These are phyloP conservation scores for Tricholoma sp. DNA, from an alignment of 768 basidiomycete species.

Conservation along the genomic window DNA sequence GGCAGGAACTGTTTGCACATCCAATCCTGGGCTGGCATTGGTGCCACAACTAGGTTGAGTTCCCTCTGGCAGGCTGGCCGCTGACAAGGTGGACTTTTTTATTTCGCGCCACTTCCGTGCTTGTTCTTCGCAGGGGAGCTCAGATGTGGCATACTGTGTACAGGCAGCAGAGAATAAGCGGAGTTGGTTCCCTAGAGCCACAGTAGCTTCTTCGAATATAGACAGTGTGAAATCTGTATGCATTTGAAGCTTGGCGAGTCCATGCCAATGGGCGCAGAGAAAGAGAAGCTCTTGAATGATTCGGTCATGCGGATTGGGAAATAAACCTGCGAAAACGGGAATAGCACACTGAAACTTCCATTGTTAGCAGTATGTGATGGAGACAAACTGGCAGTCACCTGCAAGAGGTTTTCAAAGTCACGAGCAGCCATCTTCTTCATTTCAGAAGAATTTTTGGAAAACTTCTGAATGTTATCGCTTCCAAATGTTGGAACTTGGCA, in stretches of 20 bases:
- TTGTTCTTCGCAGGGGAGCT: background rate
- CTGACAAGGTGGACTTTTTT: background rate
- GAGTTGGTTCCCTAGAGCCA: conserved; percentile 14
- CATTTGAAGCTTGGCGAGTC: conserved; percentile 14
- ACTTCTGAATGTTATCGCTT: conserved; percentile 14
- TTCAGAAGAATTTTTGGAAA: conserved; percentile 18
- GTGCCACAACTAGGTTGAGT: background rate
- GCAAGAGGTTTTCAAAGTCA: conserved; percentile 26
- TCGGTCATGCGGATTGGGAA: conserved; percentile 10
- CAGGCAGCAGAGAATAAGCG: conserved; percentile 15
- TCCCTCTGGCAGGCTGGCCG: background rate
- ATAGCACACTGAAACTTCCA: conserved; percentile 5
- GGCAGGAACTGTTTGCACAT: background rate
- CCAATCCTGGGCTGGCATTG: background rate
- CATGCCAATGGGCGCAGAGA: conserved; percentile 23
- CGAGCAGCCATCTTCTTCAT: conserved; percentile 19
- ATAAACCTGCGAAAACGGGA: conserved; percentile 6
- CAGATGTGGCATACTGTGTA: background rate
- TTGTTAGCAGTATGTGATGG: background rate
- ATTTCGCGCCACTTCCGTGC: background rate
- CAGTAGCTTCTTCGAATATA: conserved; percentile 14
- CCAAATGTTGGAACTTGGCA: conserved; percentile 10
- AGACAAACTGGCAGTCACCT: conserved; percentile 13
- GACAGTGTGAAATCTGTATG: conserved; percentile 4
- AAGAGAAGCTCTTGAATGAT: conserved; percentile 21